phyloP scores from a whole-genome alignment of 23 red algal genomes.

The Gracilaria gracilis region DNA sequence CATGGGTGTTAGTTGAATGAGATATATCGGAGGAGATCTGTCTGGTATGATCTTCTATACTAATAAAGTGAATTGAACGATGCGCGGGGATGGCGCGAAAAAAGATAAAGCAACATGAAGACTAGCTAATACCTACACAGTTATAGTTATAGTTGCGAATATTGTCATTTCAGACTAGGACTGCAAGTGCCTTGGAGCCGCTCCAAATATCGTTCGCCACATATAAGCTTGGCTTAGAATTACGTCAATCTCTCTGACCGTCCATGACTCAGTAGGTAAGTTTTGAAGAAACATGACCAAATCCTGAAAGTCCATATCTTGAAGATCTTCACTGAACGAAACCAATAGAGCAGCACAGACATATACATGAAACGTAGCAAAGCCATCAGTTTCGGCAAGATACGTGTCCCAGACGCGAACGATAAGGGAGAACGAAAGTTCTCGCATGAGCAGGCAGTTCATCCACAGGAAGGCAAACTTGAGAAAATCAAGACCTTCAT shows the following conservation, averaged over 20 bases:
- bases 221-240: conserved; percentile 89
- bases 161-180: background rate
- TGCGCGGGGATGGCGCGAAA: too few species aligned
- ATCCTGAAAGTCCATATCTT: conserved; percentile 88
- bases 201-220: conserved; percentile 82
- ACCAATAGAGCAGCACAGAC: conserved; percentile 94
- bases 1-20: background rate
- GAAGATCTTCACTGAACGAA: conserved; percentile 78
- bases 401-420: conserved; percentile 95
- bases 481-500: conserved; percentile 85
- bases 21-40: background rate
- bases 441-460: conserved; percentile 97
- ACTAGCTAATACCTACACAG: background rate
- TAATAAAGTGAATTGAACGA: too few species aligned
- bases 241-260: conserved; percentile 74
- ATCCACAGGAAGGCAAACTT: conserved; percentile 99
- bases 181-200: conserved; percentile 71
- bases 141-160: background rate
- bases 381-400: conserved; percentile 88
- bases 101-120: background rate
- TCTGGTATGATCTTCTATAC: background rate
- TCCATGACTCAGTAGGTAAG: conserved; percentile 90
- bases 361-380: conserved; percentile 91
- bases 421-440: conserved; percentile 88
- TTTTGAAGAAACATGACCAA: conserved; percentile 97